Evolutionary conservation across 2,329 filamentous ascomycete genomes (phyloP), one percentile per base, ranked within the genome.

Genomic region (Trichoderma oligosporum): DNA sequence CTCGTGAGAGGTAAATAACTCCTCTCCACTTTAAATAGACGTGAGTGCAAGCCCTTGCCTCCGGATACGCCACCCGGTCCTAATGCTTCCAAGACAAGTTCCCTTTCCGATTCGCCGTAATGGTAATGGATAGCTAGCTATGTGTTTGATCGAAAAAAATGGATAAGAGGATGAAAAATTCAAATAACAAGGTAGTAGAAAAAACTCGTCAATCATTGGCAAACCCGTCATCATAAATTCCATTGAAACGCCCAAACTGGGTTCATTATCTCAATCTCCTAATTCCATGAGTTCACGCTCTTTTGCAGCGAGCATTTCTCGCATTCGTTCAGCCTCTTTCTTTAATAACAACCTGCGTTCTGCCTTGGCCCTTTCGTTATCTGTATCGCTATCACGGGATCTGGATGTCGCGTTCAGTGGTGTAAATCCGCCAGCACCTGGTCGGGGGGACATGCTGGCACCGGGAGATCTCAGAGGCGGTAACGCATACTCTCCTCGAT

Each of bases 321-420:
- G 81, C 84, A 94, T 94, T 52, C 79, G 78, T 66, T 92, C 88
- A 0, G 88, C 85, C 69, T 95, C 89, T 22, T 84, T 78, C 67
- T 86, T 81, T 47, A 95, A 73, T 46, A 84, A 81, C 7, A 82
- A 82, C 47, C 87, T 79, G 56, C 84, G 80, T 62, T 88, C 86
- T 4, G 80, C 78, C 63, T 82, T 86, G 7, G 76, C 67, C 12
- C 74, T 75, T 27, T 82, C 81, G n/a, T 70, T 72, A 27, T 83
- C 79, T 6, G 24, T 44, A 58, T 72, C 39, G 62, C 67, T 36
- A 60, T 68, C 61, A 46, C 65, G 63, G 33, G 63, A 57, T 35
- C 58, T 57, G 44, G 64, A 48, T 44, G 62, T 67, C n/a, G 61
- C 61, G 42, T 70, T 68, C 5, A 67, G 58, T 18, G 68, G 69